These are phyloP conservation scores for Colletotrichum lentis DNA, from an alignment of 2,329 filamentous ascomycete genomes.

Conservation along the genomic window DNA sequence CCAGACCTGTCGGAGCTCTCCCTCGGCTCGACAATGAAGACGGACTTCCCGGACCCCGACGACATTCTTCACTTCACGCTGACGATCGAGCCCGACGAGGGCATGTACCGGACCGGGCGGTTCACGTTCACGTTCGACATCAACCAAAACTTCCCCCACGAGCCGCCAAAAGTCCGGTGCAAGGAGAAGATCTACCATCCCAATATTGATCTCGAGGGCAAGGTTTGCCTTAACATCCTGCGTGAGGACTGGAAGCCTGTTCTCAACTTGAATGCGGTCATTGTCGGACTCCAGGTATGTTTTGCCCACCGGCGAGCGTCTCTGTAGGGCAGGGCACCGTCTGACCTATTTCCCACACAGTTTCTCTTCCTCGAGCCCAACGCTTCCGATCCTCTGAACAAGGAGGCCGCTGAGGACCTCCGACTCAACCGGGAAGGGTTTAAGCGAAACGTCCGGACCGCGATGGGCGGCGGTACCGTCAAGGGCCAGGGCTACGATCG, in stretches of 20 bases:
- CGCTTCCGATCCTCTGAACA: constrained; percentile 95
- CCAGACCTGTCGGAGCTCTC: constrained; percentile 83
- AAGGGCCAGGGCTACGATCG: constrained; percentile 78
- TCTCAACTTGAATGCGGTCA: constrained; percentile 93
- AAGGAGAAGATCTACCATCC: constrained; percentile 99
- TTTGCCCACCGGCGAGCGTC: no score
- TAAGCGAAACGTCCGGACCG: constrained; percentile 84
- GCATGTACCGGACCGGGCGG: constrained; percentile 83
- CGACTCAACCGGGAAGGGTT: constrained; percentile 86
- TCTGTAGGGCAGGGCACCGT: constrained; percentile 6
- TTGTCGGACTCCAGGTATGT: constrained; percentile 86
- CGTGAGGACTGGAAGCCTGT: constrained; percentile 99
- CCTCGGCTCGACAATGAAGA: constrained; percentile 81
- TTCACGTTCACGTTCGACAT: constrained; percentile 94
- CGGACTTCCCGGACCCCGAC: constrained; percentile 81
- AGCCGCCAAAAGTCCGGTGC: constrained; percentile 96
- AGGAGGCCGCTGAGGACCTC: constrained; percentile 94
- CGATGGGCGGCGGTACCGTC: constrained; percentile 83
- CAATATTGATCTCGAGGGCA: constrained; percentile 97
- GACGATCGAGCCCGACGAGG: constrained; percentile 85
- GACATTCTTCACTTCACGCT: constrained; percentile 86
- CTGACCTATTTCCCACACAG: constrained; percentile 55
- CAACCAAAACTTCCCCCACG: constrained; percentile 94
- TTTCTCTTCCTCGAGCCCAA: constrained; percentile 98
- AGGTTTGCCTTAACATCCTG: constrained; percentile 97